These are phyloP conservation scores for Sporothrix schenckii DNA, from an alignment of 2,329 filamentous ascomycete species.

Conservation along the genomic window DNA sequence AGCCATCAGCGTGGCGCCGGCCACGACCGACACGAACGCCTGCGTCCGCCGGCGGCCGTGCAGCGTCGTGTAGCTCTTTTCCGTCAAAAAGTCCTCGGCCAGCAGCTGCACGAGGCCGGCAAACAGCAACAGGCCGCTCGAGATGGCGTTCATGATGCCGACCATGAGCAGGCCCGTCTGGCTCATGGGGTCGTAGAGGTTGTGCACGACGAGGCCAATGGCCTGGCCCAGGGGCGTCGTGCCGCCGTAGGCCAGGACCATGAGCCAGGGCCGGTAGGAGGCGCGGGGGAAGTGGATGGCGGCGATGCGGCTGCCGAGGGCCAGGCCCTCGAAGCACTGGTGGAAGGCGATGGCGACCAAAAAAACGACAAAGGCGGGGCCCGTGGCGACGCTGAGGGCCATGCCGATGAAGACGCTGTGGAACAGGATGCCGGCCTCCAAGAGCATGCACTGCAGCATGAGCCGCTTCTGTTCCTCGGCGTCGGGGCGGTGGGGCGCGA, in stretches of 20 bases:
- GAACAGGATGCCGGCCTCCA: conserved; percentile 83
- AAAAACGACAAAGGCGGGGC: conserved; percentile 77
- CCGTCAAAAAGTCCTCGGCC: conserved; percentile 79
- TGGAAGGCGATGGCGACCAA: conserved; percentile 81
- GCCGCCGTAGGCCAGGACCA: conserved; percentile 75
- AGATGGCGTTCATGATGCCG: conserved; percentile 85
- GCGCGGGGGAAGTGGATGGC: conserved; percentile 75
- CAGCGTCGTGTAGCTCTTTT: conserved; percentile 71
- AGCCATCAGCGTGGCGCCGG: conserved; percentile 70
- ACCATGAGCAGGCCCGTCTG: conserved; percentile 78
- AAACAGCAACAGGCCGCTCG: conserved; percentile 76
- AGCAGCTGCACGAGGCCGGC: conserved; percentile 82
- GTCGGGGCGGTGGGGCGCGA: conserved; percentile 40
- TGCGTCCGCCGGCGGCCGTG: conserved; percentile 63
- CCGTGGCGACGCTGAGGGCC: conserved; percentile 79
- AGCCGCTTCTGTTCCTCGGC: conserved; percentile 66
- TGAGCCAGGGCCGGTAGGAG: conserved; percentile 78
- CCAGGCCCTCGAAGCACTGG: conserved; percentile 86
- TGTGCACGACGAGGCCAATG: conserved; percentile 76
- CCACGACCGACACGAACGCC: conserved; percentile 65
- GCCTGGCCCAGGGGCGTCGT: conserved; percentile 84
- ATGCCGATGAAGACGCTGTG: conserved; percentile 81
- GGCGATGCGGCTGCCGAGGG: conserved; percentile 81
- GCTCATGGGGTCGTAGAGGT: conserved; percentile 77
- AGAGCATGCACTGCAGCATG: conserved; percentile 74